Evolutionary conservation across 306 rosid genomes (phyloP), one percentile per base, ranked within the genome.

Genomic region (Lathyrus sativus): DNA sequence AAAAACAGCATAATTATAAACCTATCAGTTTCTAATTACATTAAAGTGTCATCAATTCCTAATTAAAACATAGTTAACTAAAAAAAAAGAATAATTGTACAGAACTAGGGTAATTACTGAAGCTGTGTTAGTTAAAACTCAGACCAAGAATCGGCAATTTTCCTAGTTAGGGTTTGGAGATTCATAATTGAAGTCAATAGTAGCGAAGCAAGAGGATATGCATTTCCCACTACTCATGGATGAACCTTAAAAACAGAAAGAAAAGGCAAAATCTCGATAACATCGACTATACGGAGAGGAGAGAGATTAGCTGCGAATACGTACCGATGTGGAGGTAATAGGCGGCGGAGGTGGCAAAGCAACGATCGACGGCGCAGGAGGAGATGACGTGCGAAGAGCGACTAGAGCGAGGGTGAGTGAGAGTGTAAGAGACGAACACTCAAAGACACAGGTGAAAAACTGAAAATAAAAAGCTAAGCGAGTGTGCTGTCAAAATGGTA

Each of bases 101-200:
- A 33, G 38, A 15, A 71, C 39, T 60, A 60, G 60, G 31, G 51
- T 15, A 71, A 35, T 31, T 61, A 48, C 67, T 48, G 60, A 18
- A 71, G 39, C 69, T 22, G 28, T n/a, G 4, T 44, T 14, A 70
- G 35, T 31, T 58, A 31, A 70, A 41, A 57, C 56, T 70, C 17
- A n/a, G 14, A 57, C 45, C 9, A 45, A 71, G 68, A 24, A 71
- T 44, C 38, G 31, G 4, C 2, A 29, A 58, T 31, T 29, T 58
- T n/a, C 37, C 12, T 26, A 3, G 8, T 26, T 71, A 71, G 68
- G 68, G 42, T 61, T 71, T 1, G 13, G 13, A 71, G 50, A 33
- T 43, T 70, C 14, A 26, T 12, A 58, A 71, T 12, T 11, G 59
- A 6, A 1, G 65, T 68, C 11, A 17, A 39, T n/a, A 54, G 7